These are phyloP conservation scores for Kalmanozyma brasiliensis DNA, from an alignment of 1,284 basidiomycete genomes.

Conservation along the genomic window DNA sequence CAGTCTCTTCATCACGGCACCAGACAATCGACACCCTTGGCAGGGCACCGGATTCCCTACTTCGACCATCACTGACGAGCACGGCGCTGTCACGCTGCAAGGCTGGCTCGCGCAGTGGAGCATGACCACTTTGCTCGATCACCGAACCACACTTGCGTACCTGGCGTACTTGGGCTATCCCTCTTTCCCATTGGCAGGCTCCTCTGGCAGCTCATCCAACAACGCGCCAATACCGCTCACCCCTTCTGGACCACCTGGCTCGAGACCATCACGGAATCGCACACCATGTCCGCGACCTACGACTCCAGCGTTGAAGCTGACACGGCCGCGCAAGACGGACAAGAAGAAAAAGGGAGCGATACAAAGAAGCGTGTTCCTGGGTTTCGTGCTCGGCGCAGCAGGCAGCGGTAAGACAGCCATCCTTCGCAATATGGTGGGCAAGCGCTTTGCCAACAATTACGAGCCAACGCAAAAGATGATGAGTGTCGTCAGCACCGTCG, in stretches of 20 bases:
- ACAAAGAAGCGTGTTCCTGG: conserved; percentile 69
- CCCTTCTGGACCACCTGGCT: conserved; percentile 27
- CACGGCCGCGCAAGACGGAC: conserved; percentile 74
- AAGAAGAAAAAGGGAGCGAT: conserved; percentile 74
- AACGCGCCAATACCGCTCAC: conserved; percentile 38
- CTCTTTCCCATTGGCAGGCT: conserved; percentile 48
- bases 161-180: conserved; percentile 94
- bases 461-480: conserved; percentile 89
- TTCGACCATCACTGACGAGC: conserved; percentile 88
- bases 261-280: conserved; percentile 40
- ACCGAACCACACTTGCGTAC: conserved; percentile 89
- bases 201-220: conserved; percentile 17
- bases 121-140: conserved; percentile 95
- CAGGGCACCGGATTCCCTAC: conserved; percentile 70
- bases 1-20: conserved; percentile 90
- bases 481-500: conserved; percentile 93
- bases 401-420: conserved; percentile 94
- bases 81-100: conserved; percentile 90
- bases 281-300: conserved; percentile 47
- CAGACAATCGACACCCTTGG: conserved; percentile 71
- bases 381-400: conserved; percentile 92
- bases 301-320: conserved; percentile 62
- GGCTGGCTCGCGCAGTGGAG: conserved; percentile 99
- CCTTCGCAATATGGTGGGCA: conserved; percentile 84
- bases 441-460: conserved; percentile 73